phyloP scores from a whole-genome alignment of 331 rosid genomes.

The Telfairia occidentalis region DNA sequence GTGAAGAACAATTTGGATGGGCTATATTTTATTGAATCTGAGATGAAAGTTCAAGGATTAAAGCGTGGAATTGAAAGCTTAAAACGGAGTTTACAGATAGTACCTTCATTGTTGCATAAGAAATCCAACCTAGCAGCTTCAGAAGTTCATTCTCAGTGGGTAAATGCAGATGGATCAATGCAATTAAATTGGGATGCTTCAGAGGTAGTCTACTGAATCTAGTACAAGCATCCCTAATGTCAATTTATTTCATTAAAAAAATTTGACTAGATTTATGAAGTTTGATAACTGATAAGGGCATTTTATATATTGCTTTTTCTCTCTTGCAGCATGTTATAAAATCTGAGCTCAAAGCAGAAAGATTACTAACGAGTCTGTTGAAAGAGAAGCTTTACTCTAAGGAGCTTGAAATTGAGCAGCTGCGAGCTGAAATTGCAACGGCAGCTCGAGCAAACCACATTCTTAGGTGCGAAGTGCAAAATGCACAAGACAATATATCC shows the following conservation, averaged over 20 bases:
- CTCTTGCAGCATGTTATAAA: constrained; percentile 35
- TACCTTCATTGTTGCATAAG: constrained; percentile 56
- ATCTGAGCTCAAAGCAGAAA: constrained; percentile 71
- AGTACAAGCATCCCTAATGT: not conserved
- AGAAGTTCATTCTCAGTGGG: constrained; percentile 25
- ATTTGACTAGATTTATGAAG: not conserved
- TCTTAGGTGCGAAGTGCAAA: constrained; percentile 67
- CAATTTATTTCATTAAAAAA: not conserved
- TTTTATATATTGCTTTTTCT: not conserved
- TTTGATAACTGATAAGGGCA: constrained; percentile 1
- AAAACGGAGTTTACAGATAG: constrained; percentile 65
- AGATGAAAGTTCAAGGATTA: constrained; percentile 63
- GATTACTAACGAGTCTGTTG: constrained; percentile 55
- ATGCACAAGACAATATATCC: constrained; percentile 61
- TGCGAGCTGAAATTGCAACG: constrained; percentile 85
- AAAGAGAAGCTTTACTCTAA: constrained; percentile 76
- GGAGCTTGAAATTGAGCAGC: constrained; percentile 73
- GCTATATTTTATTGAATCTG: constrained; percentile 62
- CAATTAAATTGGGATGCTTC: constrained; percentile 36
- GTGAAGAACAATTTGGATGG: constrained; percentile 42
- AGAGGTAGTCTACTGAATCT: constrained; percentile 41
- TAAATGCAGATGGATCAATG: constrained; percentile 28
- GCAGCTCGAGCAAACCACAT: constrained; percentile 86
- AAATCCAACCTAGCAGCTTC: constrained; percentile 44
- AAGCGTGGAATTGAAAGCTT: constrained; percentile 63